Conservation (phyloP, 73 alveolate genomes). For the Tetrahymena borealis region DNA sequence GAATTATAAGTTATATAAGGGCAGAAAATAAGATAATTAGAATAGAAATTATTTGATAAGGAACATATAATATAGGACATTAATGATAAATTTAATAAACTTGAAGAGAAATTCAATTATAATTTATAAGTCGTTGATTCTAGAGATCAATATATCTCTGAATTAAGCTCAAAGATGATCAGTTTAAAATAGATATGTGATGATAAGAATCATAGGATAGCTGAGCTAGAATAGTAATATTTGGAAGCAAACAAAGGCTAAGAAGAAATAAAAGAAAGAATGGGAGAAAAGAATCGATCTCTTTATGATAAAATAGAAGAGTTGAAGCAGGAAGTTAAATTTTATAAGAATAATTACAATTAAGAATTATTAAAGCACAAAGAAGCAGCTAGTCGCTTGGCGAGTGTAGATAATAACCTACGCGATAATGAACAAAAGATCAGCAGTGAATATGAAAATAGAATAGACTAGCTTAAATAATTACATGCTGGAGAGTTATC, state of each 20-base stretch:
- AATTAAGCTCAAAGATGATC: not conserved
- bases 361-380: not conserved
- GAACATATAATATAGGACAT: not conserved
- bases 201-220: not conserved
- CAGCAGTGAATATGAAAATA: not conserved
- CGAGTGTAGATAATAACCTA: not conserved
- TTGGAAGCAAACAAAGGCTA: not conserved
- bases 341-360: not conserved
- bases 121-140: not conserved
- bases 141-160: not conserved
- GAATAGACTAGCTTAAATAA: not conserved
- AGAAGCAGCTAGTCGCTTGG: not conserved
- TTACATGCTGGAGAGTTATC: not conserved
- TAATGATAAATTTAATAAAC: not conserved
- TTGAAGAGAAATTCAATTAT: not conserved
- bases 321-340: not conserved
- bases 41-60: not conserved
- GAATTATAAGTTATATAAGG: not conserved
- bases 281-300: not conserved
- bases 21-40: not conserved
- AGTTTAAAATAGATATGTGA: not conserved
- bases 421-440: not conserved
- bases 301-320: not conserved
- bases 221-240: not conserved
- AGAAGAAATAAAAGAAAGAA: not conserved